Percentiles rank a stretch among this genome's conserved stretches.
phyloP scores from a whole-genome alignment of 23 red algal species.

The Pyropia haitanensis region DNA sequence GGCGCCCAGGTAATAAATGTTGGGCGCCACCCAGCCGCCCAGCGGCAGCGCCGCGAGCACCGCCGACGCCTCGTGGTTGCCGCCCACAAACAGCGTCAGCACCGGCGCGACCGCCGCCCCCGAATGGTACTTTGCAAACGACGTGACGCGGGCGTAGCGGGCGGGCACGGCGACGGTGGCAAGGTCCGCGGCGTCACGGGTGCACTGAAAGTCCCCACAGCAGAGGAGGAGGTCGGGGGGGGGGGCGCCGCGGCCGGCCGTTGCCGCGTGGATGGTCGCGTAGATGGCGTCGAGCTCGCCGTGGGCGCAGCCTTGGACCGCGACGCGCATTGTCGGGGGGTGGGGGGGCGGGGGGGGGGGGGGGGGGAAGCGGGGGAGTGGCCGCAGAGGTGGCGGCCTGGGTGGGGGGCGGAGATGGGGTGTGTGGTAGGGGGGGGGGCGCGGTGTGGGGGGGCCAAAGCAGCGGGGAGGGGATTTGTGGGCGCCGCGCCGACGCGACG shows the following conservation, averaged over 20 bases:
- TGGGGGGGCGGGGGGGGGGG: too few species aligned
- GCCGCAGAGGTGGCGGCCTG: too few species aligned
- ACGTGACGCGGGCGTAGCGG: constrained; percentile 47
- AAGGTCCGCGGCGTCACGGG: constrained; percentile 71
- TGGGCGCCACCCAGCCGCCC: constrained; percentile 87
- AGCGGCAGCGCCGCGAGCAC: constrained; percentile 76
- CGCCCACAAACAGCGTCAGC: constrained; percentile 87
- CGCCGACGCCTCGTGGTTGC: constrained; percentile 90
- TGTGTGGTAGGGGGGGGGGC: too few species aligned
- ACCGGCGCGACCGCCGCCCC: constrained; percentile 52
- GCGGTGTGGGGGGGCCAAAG: too few species aligned
- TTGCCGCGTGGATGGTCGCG: constrained; percentile 24
- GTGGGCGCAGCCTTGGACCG: constrained; percentile 81
- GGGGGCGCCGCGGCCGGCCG: constrained; percentile 10
- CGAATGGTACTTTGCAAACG: constrained; percentile 70
- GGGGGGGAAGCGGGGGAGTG: too few species aligned
- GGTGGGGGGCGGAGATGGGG: too few species aligned
- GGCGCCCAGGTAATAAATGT: constrained; percentile 85
- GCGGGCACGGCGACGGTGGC: constrained; percentile 57
- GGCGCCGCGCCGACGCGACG: too few species aligned
- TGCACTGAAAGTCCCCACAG: constrained; percentile 90
- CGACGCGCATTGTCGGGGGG: constrained; percentile 11
- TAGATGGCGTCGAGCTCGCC: constrained; percentile 81
- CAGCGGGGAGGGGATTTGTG: too few species aligned
- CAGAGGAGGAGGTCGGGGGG: constrained; percentile 61